A percentile compares a stretch with the other conserved stretches of the same genome.
These are phyloP conservation scores for Farysia itapuensis DNA, from an alignment of 1,284 basidiomycete species.

Conservation along the genomic window DNA sequence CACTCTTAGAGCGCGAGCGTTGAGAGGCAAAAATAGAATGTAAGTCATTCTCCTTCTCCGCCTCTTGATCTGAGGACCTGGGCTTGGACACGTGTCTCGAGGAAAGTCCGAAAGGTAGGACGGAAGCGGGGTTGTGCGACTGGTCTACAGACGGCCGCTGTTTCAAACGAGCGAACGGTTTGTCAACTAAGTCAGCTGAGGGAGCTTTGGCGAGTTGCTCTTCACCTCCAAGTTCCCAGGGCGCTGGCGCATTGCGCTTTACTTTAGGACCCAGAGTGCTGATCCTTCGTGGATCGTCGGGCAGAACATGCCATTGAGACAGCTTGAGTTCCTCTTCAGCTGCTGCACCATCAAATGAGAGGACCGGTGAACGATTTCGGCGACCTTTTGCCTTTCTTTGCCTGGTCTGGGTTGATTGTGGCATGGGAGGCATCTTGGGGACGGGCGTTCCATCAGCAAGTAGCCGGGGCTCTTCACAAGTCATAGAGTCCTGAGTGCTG, in stretches of 20 bases:
- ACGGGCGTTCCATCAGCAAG: slow-evolving; percentile 32
- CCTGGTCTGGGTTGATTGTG: slow-evolving; percentile 7
- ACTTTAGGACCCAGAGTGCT: slow-evolving; percentile 47
- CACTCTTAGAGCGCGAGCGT: slow-evolving; percentile 45
- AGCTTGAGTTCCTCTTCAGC: slow-evolving; percentile 43
- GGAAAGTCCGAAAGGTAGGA: slow-evolving; percentile 1
- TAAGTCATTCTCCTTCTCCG: slow-evolving; percentile 14
- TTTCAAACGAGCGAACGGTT: slow-evolving; percentile 28
- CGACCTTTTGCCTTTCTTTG: slow-evolving; percentile 13
- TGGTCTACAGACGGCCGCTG: slow-evolving; percentile 26
- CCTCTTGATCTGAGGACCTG: slow-evolving; percentile 20
- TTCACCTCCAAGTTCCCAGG: slow-evolving; percentile 47
- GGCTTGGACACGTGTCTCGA: too few relatives aligned
- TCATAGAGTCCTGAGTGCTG: too few relatives aligned
- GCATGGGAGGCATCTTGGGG: slow-evolving; percentile 46
- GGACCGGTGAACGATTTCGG: slow-evolving; percentile 40
- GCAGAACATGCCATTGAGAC: slow-evolving; percentile 12
- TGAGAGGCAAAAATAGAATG: slow-evolving; percentile 20
- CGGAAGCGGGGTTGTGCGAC: slow-evolving; percentile 6
- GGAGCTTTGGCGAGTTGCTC: slow-evolving; percentile 11
- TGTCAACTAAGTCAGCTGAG: slow-evolving; percentile 21
- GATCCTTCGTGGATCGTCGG: slow-evolving; percentile 19
- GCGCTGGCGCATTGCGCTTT: slow-evolving; percentile 52
- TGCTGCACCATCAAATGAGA: slow-evolving; percentile 41
- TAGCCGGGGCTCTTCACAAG: too few relatives aligned